Percentiles rank a stretch among this genome's conserved stretches.
Evolutionary conservation across 768 basidiomycete genomes (phyloP).

Genomic region (Serendipita indica): DNA sequence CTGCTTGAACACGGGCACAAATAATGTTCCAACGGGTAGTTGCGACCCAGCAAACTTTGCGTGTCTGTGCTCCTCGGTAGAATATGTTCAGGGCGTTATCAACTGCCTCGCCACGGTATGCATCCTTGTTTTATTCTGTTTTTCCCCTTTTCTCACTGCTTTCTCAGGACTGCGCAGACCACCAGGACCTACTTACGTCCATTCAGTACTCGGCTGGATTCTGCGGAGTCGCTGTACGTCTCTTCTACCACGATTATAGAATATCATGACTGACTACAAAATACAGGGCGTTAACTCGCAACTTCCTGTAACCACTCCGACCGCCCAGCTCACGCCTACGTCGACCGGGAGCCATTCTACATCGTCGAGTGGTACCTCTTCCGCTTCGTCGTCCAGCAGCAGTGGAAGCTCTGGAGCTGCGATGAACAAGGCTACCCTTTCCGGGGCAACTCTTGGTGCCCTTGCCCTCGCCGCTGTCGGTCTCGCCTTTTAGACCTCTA

Average conservation of each 20-base stretch:
- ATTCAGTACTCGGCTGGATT: conserved; percentile 1
- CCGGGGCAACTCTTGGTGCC: not conserved
- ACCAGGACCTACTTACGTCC: not conserved
- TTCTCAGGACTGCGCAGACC: not conserved
- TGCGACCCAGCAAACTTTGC: not conserved
- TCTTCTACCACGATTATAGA: not conserved
- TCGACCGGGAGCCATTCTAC: not conserved
- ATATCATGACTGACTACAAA: not conserved
- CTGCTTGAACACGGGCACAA: not conserved
- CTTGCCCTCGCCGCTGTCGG: not conserved
- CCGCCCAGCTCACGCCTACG: not conserved
- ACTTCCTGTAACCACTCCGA: not conserved
- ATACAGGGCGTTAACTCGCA: not conserved
- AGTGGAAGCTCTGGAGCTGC: not conserved
- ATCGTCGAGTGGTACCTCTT: not conserved
- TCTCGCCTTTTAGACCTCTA: too few species aligned
- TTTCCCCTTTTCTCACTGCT: not conserved
- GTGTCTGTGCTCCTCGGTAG: not conserved
- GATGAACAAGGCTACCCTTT: not conserved
- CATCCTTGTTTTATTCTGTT: not conserved
- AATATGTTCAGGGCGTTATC: conserved; percentile 5
- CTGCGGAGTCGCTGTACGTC: conserved; percentile 6
- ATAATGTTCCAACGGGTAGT: not conserved
- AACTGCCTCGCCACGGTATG: conserved; percentile 7
- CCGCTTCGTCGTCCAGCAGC: not conserved